Conservation (phyloP, 148 eudicot species). For the Hydrangea macrophylla region DNA sequence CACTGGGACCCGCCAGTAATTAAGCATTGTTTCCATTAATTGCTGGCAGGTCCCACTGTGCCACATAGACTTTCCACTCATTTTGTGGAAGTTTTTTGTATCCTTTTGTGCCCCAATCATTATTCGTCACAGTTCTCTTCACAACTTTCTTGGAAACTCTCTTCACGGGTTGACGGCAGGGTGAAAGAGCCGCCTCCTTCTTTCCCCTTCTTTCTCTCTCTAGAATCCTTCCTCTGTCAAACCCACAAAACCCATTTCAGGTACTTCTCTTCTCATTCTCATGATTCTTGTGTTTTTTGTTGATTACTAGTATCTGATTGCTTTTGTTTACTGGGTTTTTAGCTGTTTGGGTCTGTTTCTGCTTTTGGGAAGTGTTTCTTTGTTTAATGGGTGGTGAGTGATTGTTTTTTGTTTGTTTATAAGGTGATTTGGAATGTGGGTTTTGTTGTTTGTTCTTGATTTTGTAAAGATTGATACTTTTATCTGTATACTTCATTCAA, state of each 20-base stretch:
- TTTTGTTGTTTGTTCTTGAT: background rate
- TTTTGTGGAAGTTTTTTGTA: too few relatives aligned
- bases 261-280: background rate
- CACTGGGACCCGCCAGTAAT: too few relatives aligned
- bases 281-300: background rate
- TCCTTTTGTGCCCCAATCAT: too few relatives aligned
- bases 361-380: background rate
- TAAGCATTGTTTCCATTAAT: too few relatives aligned
- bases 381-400: background rate
- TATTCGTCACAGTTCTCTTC: background rate
- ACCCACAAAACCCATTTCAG: slow-evolving; percentile 6
- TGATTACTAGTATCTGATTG: background rate
- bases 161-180: slow-evolving; percentile 7
- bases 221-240: background rate
- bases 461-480: slow-evolving; percentile 4
- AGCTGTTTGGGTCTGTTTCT: background rate
- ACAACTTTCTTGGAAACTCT: slow-evolving; percentile 17
- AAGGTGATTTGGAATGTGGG: slow-evolving; percentile 12
- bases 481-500: background rate
- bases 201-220: background rate
- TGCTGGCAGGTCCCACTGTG: too few relatives aligned
- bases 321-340: slow-evolving; percentile 5
- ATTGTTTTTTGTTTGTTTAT: background rate
- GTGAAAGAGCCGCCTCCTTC: slow-evolving; percentile 19
- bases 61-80: too few relatives aligned